These are phyloP conservation scores for Leccinum rimulosum DNA, from an alignment of 768 basidiomycete genomes.

Conservation along the genomic window DNA sequence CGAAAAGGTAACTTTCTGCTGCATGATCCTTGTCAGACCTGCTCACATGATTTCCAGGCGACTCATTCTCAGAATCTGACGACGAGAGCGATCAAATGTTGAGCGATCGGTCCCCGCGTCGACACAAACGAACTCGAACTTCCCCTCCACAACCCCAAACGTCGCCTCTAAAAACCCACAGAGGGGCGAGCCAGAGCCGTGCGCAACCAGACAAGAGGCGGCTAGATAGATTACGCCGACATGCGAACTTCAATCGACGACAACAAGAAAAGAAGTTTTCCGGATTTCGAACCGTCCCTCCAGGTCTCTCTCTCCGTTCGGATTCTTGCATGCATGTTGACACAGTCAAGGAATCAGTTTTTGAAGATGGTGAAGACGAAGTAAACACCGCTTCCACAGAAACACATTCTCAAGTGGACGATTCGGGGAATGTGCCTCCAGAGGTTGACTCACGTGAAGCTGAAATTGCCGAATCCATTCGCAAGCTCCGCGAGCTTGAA, in stretches of 20 bases:
- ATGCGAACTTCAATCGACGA: conserved; percentile 38
- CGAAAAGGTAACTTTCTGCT: conserved; percentile 45
- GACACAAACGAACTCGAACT: conserved; percentile 50
- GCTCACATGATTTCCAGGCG: conserved; percentile 11
- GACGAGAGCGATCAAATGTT: conserved; percentile 26
- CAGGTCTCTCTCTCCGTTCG: conserved; percentile 15
- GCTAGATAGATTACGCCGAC: conserved; percentile 37
- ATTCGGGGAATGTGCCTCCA: background rate
- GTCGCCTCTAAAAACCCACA: conserved; percentile 42
- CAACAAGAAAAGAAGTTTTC: conserved; percentile 39
- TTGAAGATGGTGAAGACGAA: conserved; percentile 16
- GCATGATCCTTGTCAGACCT: background rate
- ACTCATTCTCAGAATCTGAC: conserved; percentile 30
- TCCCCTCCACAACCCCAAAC: conserved; percentile 44
- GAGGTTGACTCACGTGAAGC: conserved; percentile 39
- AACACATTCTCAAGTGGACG: conserved; percentile 4
- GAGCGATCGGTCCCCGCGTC: conserved; percentile 26
- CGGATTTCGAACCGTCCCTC: conserved; percentile 20
- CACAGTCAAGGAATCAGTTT: conserved; percentile 5
- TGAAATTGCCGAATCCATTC: conserved; percentile 59
- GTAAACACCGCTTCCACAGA: background rate
- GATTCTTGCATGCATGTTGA: conserved; percentile 6
- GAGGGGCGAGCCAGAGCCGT: conserved; percentile 37
- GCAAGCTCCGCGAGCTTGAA: conserved; percentile 68
- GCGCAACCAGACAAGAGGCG: conserved; percentile 42